phyloP scores from a whole-genome alignment of 495 filamentous ascomycete genomes.

The Penicillium soppii region DNA sequence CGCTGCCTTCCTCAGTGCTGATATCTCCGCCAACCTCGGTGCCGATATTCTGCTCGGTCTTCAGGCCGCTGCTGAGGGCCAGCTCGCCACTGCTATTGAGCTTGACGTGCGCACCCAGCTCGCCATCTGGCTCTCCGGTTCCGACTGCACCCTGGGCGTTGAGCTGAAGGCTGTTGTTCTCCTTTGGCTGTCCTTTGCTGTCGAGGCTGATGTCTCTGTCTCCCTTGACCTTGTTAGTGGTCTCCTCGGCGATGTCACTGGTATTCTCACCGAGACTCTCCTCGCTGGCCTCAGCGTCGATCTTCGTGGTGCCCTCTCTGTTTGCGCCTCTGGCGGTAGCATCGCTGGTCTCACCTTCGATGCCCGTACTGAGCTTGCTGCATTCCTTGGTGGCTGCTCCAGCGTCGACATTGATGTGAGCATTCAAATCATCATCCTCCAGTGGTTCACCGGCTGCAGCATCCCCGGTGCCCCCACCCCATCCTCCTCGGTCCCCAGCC shows the following conservation, averaged over 20 bases:
- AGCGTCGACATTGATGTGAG: conserved; percentile 23
- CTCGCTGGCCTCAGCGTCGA: conserved; percentile 31
- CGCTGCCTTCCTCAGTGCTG: conserved; percentile 36
- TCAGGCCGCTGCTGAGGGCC: conserved; percentile 31
- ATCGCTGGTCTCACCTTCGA: conserved; percentile 33
- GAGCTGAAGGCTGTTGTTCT: conserved; percentile 44
- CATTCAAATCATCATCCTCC: conserved; percentile 41
- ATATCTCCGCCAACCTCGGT: conserved; percentile 27
- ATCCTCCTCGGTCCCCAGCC: conserved; percentile 22
- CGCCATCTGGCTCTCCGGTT: conserved; percentile 39
- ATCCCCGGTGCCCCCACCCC: conserved; percentile 24
- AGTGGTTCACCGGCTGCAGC: conserved; percentile 44
- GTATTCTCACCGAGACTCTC: conserved; percentile 30
- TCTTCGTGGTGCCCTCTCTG: conserved; percentile 35
- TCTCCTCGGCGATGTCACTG: conserved; percentile 29
- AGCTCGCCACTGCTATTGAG: conserved; percentile 29
- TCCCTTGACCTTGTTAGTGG: conserved; percentile 28
- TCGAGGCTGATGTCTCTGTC: conserved; percentile 27
- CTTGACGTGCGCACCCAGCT: conserved; percentile 34
- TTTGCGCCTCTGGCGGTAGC: conserved; percentile 37
- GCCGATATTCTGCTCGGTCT: conserved; percentile 31
- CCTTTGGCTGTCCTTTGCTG: conserved; percentile 42
- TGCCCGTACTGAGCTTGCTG: conserved; percentile 41
- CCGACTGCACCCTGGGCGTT: conserved; percentile 36
- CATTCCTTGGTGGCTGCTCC: conserved; percentile 38